These are phyloP conservation scores for Cenchrus fungigraminus DNA, from an alignment of 176 grass and related monocot species.

Conservation along the genomic window DNA sequence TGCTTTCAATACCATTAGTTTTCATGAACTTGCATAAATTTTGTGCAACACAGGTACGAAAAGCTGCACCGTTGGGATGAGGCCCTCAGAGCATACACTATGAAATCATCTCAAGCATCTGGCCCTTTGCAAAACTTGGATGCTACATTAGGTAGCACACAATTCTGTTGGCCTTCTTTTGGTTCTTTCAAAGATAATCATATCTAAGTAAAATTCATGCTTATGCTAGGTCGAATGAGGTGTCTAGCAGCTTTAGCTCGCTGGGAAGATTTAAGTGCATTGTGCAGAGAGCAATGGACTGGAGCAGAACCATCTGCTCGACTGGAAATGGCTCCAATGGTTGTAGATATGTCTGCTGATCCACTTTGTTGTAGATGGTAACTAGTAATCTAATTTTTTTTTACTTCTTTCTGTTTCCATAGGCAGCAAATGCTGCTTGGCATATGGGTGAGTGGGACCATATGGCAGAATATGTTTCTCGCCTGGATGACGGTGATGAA, in stretches of 20 bases:
- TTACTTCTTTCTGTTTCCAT: conserved; percentile 17
- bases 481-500: conserved; percentile 92
- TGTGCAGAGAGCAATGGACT: conserved; percentile 98
- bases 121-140: conserved; percentile 86
- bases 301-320: conserved; percentile 90
- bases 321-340: conserved; percentile 99
- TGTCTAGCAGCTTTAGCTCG: conserved; percentile 93
- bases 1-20: not conserved
- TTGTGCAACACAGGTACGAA: conserved; percentile 73
- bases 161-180: not conserved
- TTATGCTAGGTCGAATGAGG: conserved; percentile 81
- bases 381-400: conserved; percentile 23
- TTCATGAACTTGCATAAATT: conserved; percentile 35
- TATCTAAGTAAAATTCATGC: conserved; percentile 37
- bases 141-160: conserved; percentile 68
- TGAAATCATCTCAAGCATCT: conserved; percentile 84
- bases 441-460: conserved; percentile 99
- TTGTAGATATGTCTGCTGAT: conserved; percentile 44
- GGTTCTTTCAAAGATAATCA: conserved; percentile 3
- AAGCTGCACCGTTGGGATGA: conserved; percentile 99
- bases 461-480: conserved; percentile 94
- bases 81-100: conserved; percentile 86
- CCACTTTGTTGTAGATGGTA: conserved; percentile 15
- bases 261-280: conserved; percentile 88
- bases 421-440: conserved; percentile 98